A percentile compares a stretch with the other conserved stretches of the same genome.
Evolutionary conservation across 768 basidiomycete species (phyloP).

Genomic region (Serendipita indica): DNA sequence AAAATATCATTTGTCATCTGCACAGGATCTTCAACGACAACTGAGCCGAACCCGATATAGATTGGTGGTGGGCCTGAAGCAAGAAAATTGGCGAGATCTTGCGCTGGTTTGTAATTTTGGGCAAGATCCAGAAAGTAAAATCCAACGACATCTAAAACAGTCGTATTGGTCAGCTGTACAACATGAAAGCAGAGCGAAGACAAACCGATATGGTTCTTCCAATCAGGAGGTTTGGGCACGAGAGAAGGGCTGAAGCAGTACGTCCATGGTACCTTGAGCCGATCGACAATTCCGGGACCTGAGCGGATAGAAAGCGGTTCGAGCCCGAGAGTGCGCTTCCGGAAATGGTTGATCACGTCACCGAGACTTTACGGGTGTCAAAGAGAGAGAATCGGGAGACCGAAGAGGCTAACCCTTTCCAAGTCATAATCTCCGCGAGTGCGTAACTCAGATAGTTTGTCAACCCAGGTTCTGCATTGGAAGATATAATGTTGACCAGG

Average conservation of each 20-base stretch:
- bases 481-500: constrained; percentile 40
- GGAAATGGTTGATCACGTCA: constrained; percentile 44
- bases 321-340: constrained; percentile 34
- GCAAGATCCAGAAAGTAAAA: constrained; percentile 48
- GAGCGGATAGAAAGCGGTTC: constrained; percentile 33
- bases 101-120: constrained; percentile 31
- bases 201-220: constrained; percentile 46
- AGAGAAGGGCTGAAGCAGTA: constrained; percentile 47
- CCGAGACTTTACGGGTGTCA: constrained; percentile 30
- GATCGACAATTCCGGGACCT: constrained; percentile 38
- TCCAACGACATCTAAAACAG: constrained; percentile 37
- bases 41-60: constrained; percentile 54
- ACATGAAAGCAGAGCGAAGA: not conserved
- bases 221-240: constrained; percentile 46
- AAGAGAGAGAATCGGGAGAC: not conserved
- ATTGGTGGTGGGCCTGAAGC: constrained; percentile 36
- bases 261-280: constrained; percentile 43
- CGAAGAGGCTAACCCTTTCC: constrained; percentile 36
- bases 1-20: constrained; percentile 43
- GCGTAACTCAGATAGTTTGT: constrained; percentile 46
- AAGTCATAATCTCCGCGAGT: constrained; percentile 43
- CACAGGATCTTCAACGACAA: constrained; percentile 41
- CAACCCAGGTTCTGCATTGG: constrained; percentile 38
- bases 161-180: not conserved
- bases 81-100: constrained; percentile 36